Evolutionary conservation across 345 rosid species (phyloP), one percentile per base, ranked within the genome.

Genomic region (Trapa incisa): DNA sequence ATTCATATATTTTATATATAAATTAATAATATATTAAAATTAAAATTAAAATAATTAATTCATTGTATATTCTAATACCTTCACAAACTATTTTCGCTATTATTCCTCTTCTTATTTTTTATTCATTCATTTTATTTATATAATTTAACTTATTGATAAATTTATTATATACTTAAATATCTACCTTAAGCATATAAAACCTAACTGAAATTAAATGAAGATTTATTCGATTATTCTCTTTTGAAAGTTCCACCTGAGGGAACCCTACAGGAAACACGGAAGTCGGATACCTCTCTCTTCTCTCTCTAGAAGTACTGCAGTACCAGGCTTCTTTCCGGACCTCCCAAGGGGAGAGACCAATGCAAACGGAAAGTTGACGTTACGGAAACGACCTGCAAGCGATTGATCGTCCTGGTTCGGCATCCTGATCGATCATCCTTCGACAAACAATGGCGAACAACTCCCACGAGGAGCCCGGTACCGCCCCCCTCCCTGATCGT

Each of bases 401-500:
- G 54, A 22, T 17, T 2, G n/a, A 50, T 50, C 10, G 12, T 16
- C n/a, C 6, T 2, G 35, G 52, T 29, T 42, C 5, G 32, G 37
- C 62, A 11, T 56, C 70, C 47, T 56, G 70, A 67, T 67, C 33
- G 16, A 12, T 36, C n/a, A 9, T 56, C 50, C 29, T 56, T 41
- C 39, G 37, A 12, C 65, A 2, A n/a, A 32, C 41, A 33, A 89
- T 87, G 96, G 87, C 87, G 61, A 83, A 79, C 73, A 81, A 80
- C 76, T 68, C 82, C 65, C 79, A 65, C 70, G 92, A 84, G 48
- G 87, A 89, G 71, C 90, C 96, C 4, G 75, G 74, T n/a, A 75
- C 81, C 1, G 97, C 86, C 10, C 94, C 92, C 12, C 85, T 76
- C 70, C 66, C 96, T 65, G 87, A 87, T 82, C 90, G 83, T 42